Conservation (phyloP, 352 stramenopile species). For the Globisporangium spinosum region DNA sequence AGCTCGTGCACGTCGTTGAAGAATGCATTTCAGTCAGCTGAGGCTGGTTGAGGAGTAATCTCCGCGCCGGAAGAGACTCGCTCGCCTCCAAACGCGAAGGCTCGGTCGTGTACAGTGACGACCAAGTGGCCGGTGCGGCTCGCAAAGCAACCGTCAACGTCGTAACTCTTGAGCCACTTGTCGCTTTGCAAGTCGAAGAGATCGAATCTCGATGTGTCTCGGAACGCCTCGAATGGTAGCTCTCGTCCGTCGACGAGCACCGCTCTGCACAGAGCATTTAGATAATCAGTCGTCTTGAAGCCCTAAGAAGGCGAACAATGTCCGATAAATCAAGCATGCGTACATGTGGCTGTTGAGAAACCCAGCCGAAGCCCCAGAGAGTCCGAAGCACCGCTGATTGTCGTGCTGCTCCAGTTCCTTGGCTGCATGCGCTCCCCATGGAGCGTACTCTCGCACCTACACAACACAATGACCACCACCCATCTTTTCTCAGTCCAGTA, state of each 20-base stretch:
- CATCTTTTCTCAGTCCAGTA: background rate
- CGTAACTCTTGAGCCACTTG: slow-evolving; percentile 55
- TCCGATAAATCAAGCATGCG: slow-evolving; percentile 3
- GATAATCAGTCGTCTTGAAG: background rate
- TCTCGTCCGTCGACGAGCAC: slow-evolving; percentile 60
- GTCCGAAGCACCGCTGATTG: slow-evolving; percentile 16
- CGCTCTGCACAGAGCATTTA: slow-evolving; percentile 24
- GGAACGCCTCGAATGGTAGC: slow-evolving; percentile 24
- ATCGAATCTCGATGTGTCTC: slow-evolving; percentile 35
- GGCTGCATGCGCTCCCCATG: slow-evolving; percentile 45
- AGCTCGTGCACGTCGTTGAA: slow-evolving; percentile 44
- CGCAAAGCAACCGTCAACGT: slow-evolving; percentile 48
- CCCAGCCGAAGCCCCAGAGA: slow-evolving; percentile 24
- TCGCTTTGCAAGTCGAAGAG: slow-evolving; percentile 51
- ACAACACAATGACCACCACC: background rate
- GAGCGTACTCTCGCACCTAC: slow-evolving; percentile 38
- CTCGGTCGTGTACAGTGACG: slow-evolving; percentile 34
- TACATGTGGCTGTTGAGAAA: slow-evolving; percentile 53
- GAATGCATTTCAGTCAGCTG: slow-evolving; percentile 2
- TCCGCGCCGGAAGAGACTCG: slow-evolving; percentile 13
- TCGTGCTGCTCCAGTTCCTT: slow-evolving; percentile 20
- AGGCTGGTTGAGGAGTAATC: background rate
- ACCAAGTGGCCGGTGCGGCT: slow-evolving; percentile 52
- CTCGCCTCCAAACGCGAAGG: slow-evolving; percentile 63
- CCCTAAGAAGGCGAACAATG: background rate